These are phyloP conservation scores for Aspergillus phoenicis DNA, from an alignment of 2,329 filamentous ascomycete genomes.

Conservation along the genomic window DNA sequence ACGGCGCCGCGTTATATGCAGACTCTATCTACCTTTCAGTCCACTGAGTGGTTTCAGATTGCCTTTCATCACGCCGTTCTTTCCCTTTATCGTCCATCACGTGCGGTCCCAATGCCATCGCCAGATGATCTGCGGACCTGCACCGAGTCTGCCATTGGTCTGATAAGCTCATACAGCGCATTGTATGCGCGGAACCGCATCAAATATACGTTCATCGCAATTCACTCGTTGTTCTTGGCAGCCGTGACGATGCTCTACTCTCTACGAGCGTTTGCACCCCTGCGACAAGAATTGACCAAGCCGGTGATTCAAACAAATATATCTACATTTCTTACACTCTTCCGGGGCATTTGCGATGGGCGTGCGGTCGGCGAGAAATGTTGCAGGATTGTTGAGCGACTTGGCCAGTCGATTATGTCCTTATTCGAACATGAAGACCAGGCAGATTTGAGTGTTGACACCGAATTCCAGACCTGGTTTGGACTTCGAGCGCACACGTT, in stretches of 20 bases:
- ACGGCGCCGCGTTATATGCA: constrained; percentile 27
- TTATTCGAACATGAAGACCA: constrained; percentile 18
- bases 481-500: constrained; percentile 22
- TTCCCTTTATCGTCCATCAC: constrained; percentile 28
- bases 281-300: constrained; percentile 15
- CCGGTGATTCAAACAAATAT: constrained; percentile 17
- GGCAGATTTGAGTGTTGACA: constrained; percentile 20
- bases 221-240: constrained; percentile 33
- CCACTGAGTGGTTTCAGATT: constrained; percentile 33
- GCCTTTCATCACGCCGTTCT: constrained; percentile 31
- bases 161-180: constrained; percentile 20
- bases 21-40: constrained; percentile 27
- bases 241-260: constrained; percentile 32
- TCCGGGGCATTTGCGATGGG: constrained; percentile 17
- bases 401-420: constrained; percentile 22
- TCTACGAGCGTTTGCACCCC: constrained; percentile 24
- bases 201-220: constrained; percentile 31
- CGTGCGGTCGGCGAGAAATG: constrained; percentile 23
- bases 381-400: constrained; percentile 20
- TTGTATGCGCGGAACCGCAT: constrained; percentile 32
- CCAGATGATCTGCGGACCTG: constrained; percentile 15
- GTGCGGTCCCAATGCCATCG: constrained; percentile 19
- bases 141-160: constrained; percentile 14
- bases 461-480: constrained; percentile 30
- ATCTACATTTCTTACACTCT: constrained; percentile 15